A percentile compares a stretch with the other conserved stretches of the same genome.
phyloP scores from a whole-genome alignment of 768 basidiomycete genomes.

The Boletales sp. region DNA sequence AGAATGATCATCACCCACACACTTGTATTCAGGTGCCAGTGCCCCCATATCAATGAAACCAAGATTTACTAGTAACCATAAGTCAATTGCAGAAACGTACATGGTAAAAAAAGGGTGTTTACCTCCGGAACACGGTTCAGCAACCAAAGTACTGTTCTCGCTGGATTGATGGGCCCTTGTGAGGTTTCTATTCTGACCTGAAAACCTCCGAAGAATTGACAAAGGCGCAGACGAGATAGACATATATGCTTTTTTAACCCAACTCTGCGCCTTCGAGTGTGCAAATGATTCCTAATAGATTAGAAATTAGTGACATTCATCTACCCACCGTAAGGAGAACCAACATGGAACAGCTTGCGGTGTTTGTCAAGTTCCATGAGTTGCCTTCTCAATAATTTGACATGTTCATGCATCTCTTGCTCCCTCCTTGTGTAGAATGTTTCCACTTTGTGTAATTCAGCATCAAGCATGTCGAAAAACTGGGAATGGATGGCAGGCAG shows the following conservation, averaged over 20 bases:
- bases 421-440: constrained; percentile 75
- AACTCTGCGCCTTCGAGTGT: constrained; percentile 5
- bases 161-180: background rate
- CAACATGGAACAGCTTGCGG: constrained; percentile 53
- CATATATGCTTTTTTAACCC: constrained; percentile 10
- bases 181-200: background rate
- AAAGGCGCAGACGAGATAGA: constrained; percentile 4
- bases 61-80: background rate
- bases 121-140: constrained; percentile 8
- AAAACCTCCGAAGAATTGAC: constrained; percentile 1
- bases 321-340: constrained; percentile 6
- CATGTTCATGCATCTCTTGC: constrained; percentile 51
- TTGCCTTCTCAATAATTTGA: constrained; percentile 56
- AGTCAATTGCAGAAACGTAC: background rate
- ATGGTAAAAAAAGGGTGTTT: background rate
- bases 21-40: background rate
- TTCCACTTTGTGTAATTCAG: constrained; percentile 81
- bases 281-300: constrained; percentile 12
- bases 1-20: background rate
- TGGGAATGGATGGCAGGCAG: constrained; percentile 57
- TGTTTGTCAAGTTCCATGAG: constrained; percentile 73
- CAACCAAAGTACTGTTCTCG: background rate
- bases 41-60: background rate
- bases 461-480: constrained; percentile 78
- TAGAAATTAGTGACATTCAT: background rate